Base-by-base conservation (phyloP, 2,329 filamentous ascomycete species). In the Penicillium sclerotiorum region DNA sequence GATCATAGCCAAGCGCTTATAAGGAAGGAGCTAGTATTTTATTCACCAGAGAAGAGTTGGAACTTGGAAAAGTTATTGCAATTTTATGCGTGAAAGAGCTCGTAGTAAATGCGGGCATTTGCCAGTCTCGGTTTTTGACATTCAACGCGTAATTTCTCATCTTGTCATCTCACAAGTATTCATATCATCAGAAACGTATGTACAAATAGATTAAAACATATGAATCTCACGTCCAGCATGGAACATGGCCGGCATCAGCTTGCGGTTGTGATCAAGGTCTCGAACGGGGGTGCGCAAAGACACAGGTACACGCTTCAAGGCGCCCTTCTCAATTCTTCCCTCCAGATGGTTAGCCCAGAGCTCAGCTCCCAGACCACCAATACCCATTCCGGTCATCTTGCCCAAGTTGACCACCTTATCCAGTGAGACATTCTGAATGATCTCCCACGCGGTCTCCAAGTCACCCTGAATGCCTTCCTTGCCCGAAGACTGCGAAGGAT, bases 161-260 rank as follows among this genome's bases (percentile, higher is more conserved):
- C n/a, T 2, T 28, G 3, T 9, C 20, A 15, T 32, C 25, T 11
- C 25, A n/a, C 11, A n/a, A 28, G 1, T 30, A 13, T 15, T 13
- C 25, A 27, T 9, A 30, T 21, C n/a, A n/a, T n/a, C n/a, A n/a
- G n/a, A n/a, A n/a, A n/a, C n/a, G n/a, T n/a, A n/a, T n/a, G n/a
- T n/a, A n/a, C n/a, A n/a, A n/a, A n/a, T n/a, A n/a, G 7, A 4
- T 23, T 41, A 50, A 18, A 50, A 50, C 48, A 46, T 46, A 11
- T 50, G 48, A 43, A 50, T 42, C 48, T 50, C 48, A 5, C 48
- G 48, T 3, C 48, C 48, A 30, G 48, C 48, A 13, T 50, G 48
- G 43, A 50, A 50, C 48, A 50, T 50, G 11, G 43, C 42, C 8
- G 48, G 48, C n/a, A 50, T 32, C n/a, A 50, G n/a, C 23, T 47